Conservation (phyloP, 2,329 filamentous ascomycete genomes). For the Beauveria medogensis region DNA sequence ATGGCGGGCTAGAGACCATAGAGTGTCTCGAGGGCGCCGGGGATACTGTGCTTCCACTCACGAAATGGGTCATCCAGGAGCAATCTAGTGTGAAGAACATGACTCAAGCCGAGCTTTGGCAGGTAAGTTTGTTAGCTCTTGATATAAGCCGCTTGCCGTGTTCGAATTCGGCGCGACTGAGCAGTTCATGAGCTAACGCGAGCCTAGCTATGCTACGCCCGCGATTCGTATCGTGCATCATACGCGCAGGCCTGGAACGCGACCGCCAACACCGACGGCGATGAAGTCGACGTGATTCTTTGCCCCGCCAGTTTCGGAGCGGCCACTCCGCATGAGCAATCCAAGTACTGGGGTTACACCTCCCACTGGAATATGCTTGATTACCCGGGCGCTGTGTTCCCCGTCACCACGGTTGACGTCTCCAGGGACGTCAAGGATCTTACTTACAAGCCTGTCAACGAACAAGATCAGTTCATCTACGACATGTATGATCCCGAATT, state of each 20-base stretch:
- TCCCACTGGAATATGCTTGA: slow-evolving; percentile 62
- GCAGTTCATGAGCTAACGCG: not conserved
- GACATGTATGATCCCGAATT: slow-evolving; percentile 22
- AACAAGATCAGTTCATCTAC: slow-evolving; percentile 21
- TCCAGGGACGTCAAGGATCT: slow-evolving; percentile 18
- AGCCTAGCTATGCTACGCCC: slow-evolving; percentile 22
- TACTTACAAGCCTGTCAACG: slow-evolving; percentile 20
- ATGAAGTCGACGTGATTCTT: slow-evolving; percentile 51
- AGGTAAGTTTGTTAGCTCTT: slow-evolving; percentile 18
- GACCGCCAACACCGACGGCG: slow-evolving; percentile 20
- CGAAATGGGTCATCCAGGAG: slow-evolving; percentile 51
- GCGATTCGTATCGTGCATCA: slow-evolving; percentile 31
- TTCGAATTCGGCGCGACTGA: not conserved
- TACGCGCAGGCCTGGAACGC: slow-evolving; percentile 32
- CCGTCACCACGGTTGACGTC: slow-evolving; percentile 32
- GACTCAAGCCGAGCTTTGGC: slow-evolving; percentile 33
- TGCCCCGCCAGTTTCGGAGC: slow-evolving; percentile 51
- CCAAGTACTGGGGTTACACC: slow-evolving; percentile 56
- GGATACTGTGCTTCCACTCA: slow-evolving; percentile 51
- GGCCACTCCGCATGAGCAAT: slow-evolving; percentile 33
- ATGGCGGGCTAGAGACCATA: slow-evolving; percentile 48
- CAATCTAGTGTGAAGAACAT: slow-evolving; percentile 33
- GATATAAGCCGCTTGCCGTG: no score
- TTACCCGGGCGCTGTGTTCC: slow-evolving; percentile 55
- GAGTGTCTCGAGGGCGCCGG: slow-evolving; percentile 42